Conservation (phyloP, 140 eudicot species). For the Anethum foeniculum region DNA sequence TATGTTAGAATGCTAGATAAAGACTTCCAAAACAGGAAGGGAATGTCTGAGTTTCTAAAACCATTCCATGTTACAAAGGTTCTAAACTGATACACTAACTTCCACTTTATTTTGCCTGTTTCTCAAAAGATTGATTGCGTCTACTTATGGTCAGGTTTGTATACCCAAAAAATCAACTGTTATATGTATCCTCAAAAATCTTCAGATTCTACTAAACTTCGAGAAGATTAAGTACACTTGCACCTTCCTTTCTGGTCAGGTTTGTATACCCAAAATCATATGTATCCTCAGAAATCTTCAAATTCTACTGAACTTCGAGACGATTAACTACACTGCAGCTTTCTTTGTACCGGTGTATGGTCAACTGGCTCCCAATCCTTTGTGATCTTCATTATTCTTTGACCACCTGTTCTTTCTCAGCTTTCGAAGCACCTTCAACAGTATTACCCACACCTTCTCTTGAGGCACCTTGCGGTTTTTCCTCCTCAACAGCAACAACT, state of each 20-base stretch:
- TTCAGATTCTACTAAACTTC: neutral
- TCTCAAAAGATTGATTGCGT: neutral
- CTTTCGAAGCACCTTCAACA: neutral
- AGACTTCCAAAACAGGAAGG: neutral
- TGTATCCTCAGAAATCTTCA: neutral
- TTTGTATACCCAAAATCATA: constrained; percentile 4
- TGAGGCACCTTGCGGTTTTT: neutral
- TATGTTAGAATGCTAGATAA: neutral
- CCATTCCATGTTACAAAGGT: neutral
- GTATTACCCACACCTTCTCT: neutral
- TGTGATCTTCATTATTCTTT: neutral
- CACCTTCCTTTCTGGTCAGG: constrained; percentile 1
- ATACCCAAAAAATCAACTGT: constrained; percentile 6
- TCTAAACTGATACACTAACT: neutral
- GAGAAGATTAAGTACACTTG: neutral
- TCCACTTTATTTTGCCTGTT: neutral
- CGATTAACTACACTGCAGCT: neutral
- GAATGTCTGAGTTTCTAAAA: neutral
- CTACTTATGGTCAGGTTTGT: constrained; percentile 5
- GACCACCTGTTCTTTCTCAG: constrained; percentile 5
- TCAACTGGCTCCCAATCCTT: neutral
- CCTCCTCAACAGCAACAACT: neutral
- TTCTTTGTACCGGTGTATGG: neutral
- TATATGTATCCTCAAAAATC: neutral
- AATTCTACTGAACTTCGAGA: neutral